Evolutionary conservation across 768 basidiomycete species (phyloP).

Genomic region (Dictyophora rubrovolvata): DNA sequence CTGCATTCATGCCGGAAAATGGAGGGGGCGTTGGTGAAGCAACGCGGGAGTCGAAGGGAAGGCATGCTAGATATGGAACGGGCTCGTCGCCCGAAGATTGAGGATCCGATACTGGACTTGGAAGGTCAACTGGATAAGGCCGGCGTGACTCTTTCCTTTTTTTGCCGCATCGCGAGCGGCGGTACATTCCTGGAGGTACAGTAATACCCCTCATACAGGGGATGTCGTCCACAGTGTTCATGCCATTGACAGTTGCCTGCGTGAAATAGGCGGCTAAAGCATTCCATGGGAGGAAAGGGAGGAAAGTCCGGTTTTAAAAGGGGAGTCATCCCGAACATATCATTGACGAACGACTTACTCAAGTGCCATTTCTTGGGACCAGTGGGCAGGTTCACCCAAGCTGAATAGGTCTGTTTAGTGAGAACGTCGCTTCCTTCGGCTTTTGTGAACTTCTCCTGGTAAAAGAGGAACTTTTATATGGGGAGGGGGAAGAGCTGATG

Average conservation of each 20-base stretch:
- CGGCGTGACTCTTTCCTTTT: conserved; percentile 16
- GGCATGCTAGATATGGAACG: background rate
- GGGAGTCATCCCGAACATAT: background rate
- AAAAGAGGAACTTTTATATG: conserved; percentile 52
- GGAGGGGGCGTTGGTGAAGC: background rate
- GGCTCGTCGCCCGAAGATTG: background rate
- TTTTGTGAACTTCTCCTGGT: conserved; percentile 63
- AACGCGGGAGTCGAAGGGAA: conserved; percentile 3
- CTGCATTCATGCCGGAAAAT: background rate
- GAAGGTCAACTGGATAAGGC: background rate
- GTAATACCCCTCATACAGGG: conserved; percentile 51
- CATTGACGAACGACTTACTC: conserved; percentile 36
- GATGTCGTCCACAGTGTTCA: conserved; percentile 63
- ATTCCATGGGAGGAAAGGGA: background rate
- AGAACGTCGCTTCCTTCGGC: conserved; percentile 57
- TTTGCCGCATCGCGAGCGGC: conserved; percentile 65
- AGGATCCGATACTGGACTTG: conserved; percentile 5
- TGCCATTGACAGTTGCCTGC: conserved; percentile 59
- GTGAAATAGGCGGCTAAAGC: conserved; percentile 73
- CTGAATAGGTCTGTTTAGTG: conserved; percentile 80
- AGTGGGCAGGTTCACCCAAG: conserved; percentile 56
- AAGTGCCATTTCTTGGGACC: conserved; percentile 75
- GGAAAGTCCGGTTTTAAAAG: background rate
- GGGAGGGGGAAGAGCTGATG: background rate
- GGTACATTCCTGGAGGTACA: conserved; percentile 72